Conservation (phyloP, 1,284 basidiomycete species). For the Filobasidium uniguttulatum region DNA sequence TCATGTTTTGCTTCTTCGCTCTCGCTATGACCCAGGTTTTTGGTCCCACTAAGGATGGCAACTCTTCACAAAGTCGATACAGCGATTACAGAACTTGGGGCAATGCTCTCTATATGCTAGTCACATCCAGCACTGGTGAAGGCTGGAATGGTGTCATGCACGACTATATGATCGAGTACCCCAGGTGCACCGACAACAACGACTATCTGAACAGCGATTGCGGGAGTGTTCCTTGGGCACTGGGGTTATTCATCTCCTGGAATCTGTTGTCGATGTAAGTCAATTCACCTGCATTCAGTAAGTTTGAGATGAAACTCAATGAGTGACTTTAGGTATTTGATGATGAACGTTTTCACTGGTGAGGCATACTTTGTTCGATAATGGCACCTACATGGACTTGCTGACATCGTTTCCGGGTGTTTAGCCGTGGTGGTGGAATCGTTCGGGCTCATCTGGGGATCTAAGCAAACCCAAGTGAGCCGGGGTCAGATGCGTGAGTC, state of each 20-base stretch:
- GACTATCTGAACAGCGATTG: conserved; percentile 70
- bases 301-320: background rate
- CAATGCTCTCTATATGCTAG: conserved; percentile 69
- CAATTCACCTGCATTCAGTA: conserved; percentile 9
- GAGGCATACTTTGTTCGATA: conserved; percentile 13
- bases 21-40: conserved; percentile 88
- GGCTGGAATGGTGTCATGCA: conserved; percentile 95
- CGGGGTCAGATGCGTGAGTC: conserved; percentile 67
- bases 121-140: conserved; percentile 49
- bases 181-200: conserved; percentile 56
- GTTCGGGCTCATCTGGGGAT: conserved; percentile 85
- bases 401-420: conserved; percentile 2
- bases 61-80: conserved; percentile 51
- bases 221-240: conserved; percentile 74
- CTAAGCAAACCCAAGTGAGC: conserved; percentile 64
- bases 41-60: conserved; percentile 73
- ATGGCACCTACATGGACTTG: background rate
- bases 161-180: conserved; percentile 65
- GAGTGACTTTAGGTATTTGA: conserved; percentile 61
- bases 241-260: conserved; percentile 84
- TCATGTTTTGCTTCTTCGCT: conserved; percentile 82
- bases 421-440: conserved; percentile 86
- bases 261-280: conserved; percentile 85
- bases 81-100: conserved; percentile 74
- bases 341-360: conserved; percentile 90